Percentiles rank a stretch among this genome's conserved stretches.
These are phyloP conservation scores for Penicillium roqueforti DNA, from an alignment of 495 filamentous ascomycete species.

Conservation along the genomic window DNA sequence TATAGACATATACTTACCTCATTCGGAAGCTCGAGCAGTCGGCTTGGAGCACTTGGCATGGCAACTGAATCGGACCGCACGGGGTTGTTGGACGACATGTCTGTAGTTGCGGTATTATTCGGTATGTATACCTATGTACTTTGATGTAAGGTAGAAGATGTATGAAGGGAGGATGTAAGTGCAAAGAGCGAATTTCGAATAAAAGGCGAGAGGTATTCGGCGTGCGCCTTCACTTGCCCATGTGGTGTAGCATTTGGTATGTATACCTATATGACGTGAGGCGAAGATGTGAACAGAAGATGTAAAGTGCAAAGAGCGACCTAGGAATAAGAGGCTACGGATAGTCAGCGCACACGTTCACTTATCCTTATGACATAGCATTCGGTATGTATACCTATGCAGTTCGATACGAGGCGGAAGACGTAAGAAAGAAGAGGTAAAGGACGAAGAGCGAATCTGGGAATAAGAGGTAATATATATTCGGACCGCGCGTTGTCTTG, in stretches of 20 bases:
- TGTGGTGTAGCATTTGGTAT: no score
- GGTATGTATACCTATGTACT: no score
- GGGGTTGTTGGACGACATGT: neutral
- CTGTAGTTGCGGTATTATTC: neutral
- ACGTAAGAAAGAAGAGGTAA: neutral
- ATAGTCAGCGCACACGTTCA: neutral
- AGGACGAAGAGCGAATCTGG: neutral
- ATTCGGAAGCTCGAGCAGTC: slow-evolving; percentile 22
- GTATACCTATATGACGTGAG: no score
- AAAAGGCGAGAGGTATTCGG: no score
- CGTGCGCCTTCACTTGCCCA: no score
- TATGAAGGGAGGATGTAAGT: no score
- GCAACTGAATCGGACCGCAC: neutral
- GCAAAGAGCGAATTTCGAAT: no score
- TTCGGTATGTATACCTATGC: no score
- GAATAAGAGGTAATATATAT: neutral
- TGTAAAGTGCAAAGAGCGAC: neutral
- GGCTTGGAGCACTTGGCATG: neutral
- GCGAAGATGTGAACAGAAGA: no score
- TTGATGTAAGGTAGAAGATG: no score
- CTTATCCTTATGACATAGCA: neutral
- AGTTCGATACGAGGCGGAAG: no score
- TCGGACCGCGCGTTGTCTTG: neutral
- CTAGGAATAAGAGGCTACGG: neutral
- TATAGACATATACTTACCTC: slow-evolving; percentile 18